phyloP scores from a whole-genome alignment of 768 basidiomycete species.

The Psilocybe cyanescens region DNA sequence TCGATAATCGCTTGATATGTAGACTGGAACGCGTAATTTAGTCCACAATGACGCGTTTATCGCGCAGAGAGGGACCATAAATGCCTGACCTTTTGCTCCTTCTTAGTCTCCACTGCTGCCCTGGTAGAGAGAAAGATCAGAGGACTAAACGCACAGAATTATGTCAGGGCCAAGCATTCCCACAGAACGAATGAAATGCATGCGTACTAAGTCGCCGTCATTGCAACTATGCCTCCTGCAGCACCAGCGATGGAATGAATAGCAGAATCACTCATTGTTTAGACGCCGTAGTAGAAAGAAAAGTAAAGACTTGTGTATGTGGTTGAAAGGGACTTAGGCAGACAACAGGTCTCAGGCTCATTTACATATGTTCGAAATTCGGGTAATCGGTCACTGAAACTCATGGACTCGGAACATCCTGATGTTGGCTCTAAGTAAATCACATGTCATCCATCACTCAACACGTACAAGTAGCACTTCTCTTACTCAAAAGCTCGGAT shows the following conservation, averaged over 20 bases:
- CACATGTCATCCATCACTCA: constrained; percentile 18
- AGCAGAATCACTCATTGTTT: constrained; percentile 70
- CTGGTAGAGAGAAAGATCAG: constrained; percentile 92
- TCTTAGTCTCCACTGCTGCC: constrained; percentile 88
- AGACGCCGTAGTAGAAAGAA: neutral
- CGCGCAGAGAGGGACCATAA: neutral
- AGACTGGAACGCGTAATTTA: constrained; percentile 43
- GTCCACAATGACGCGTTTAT: constrained; percentile 3
- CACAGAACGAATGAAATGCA: constrained; percentile 4
- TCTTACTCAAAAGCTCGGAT: neutral
- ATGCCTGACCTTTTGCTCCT: constrained; percentile 65
- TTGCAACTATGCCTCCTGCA: constrained; percentile 86
- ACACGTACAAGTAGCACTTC: neutral
- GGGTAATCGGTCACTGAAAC: constrained; percentile 18
- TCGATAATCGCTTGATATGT: constrained; percentile 69
- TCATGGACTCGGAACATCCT: constrained; percentile 2
- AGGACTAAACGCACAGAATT: constrained; percentile 55
- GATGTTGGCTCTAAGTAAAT: constrained; percentile 12
- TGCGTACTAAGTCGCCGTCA: constrained; percentile 86
- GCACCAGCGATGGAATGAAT: constrained; percentile 92
- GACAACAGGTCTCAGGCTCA: constrained; percentile 5
- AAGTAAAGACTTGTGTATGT: neutral
- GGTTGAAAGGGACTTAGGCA: constrained; percentile 13
- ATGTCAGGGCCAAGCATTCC: constrained; percentile 8
- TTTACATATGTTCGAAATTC: constrained; percentile 14